Conservation (phyloP, 352 stramenopile genomes). For the Thalassiosira allenii region DNA sequence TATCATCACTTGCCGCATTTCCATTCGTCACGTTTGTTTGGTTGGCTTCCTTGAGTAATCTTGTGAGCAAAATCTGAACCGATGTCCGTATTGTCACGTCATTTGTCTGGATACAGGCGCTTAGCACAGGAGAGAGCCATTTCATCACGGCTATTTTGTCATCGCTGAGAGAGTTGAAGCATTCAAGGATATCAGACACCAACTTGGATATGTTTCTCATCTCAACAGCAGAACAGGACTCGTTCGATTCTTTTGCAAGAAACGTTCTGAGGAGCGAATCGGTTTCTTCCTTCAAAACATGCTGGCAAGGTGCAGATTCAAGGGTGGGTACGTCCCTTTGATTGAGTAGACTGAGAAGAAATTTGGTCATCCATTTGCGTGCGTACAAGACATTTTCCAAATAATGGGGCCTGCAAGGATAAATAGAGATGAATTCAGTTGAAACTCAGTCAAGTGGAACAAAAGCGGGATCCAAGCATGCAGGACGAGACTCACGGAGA, state of each 20-base stretch:
- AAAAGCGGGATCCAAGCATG: no score
- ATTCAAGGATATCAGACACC: constrained; percentile 63
- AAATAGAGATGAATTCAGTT: constrained; percentile 25
- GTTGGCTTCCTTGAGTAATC: constrained; percentile 40
- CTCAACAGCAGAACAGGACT: constrained; percentile 51
- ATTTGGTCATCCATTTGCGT: constrained; percentile 77
- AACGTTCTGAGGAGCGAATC: constrained; percentile 72
- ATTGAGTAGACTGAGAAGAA: constrained; percentile 71
- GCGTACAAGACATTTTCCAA: constrained; percentile 82
- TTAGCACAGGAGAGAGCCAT: constrained; percentile 64
- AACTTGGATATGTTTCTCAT: constrained; percentile 66
- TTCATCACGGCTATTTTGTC: constrained; percentile 61
- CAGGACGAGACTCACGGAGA: constrained; percentile 47
- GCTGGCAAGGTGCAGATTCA: constrained; percentile 43
- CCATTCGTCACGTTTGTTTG: constrained; percentile 9
- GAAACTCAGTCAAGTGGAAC: not conserved
- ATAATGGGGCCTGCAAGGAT: constrained; percentile 69
- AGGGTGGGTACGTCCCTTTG: constrained; percentile 57
- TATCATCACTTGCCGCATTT: not conserved
- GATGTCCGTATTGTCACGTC: constrained; percentile 59
- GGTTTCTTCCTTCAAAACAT: constrained; percentile 78
- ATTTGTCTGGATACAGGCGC: constrained; percentile 69
- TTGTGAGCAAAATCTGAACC: constrained; percentile 68
- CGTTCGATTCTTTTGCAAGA: constrained; percentile 71
- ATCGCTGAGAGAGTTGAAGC: constrained; percentile 61